phyloP scores from a whole-genome alignment of 1,139 yeast genomes.

The Ogataea hybrid region DNA sequence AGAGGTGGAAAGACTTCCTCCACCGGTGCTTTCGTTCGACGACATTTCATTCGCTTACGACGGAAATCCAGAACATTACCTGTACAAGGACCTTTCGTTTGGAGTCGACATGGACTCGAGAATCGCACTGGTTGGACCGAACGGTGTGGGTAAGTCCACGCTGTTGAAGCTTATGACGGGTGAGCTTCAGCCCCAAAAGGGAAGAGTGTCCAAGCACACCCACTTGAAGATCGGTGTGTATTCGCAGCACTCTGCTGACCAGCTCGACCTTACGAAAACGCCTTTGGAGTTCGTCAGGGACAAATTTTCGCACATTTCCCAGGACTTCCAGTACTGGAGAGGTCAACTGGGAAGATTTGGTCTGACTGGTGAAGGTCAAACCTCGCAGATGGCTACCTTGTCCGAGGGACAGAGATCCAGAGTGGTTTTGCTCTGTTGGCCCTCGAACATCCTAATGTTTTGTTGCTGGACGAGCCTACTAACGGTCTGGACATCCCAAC shows the following conservation, averaged over 20 bases:
- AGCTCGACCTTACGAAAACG: constrained; percentile 89
- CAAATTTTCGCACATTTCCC: constrained; percentile 83
- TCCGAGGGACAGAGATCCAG: constrained; percentile 99
- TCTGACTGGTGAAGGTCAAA: constrained; percentile 98
- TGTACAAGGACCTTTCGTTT: constrained; percentile 86
- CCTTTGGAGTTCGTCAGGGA: constrained; percentile 97
- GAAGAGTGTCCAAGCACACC: constrained; percentile 96
- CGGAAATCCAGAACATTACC: constrained; percentile 82
- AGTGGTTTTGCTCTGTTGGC: constrained; percentile 97
- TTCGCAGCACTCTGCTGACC: constrained; percentile 99
- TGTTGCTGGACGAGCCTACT: constrained; percentile 98
- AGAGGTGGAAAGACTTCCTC: constrained; percentile 95
- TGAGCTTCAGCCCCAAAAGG: constrained; percentile 80
- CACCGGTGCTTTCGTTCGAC: constrained; percentile 97
- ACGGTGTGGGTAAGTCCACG: constrained; percentile 99
- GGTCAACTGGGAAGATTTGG: constrained; percentile 98
- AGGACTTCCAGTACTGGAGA: constrained; percentile 99
- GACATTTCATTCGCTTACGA: constrained; percentile 90
- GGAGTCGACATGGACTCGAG: constrained; percentile 99
- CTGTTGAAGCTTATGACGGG: constrained; percentile 96
- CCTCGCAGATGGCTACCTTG: constrained; percentile 96
- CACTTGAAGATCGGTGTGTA: constrained; percentile 98
- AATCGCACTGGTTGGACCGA: constrained; percentile 97
- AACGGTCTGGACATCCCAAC: constrained; percentile 99
- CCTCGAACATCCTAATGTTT: constrained; percentile 90